phyloP scores from a whole-genome alignment of 352 stramenopile genomes.

The Globisporangium polare region DNA sequence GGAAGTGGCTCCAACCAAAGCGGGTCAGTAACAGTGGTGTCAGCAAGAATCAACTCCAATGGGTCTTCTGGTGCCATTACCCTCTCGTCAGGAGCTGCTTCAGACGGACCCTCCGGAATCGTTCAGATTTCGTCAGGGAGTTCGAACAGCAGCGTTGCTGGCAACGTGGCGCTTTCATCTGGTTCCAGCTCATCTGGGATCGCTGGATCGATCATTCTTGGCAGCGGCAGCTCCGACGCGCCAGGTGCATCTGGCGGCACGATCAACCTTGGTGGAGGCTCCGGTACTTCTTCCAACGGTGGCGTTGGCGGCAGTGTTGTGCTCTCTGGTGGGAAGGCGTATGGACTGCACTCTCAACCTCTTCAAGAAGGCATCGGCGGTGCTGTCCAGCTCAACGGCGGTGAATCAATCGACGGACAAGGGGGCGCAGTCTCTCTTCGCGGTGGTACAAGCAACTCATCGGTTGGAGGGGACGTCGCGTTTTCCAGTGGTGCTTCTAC shows the following conservation, averaged over 20 bases:
- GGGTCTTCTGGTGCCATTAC: conserved; percentile 25
- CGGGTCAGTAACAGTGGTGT: conserved; percentile 24
- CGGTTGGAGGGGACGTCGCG: conserved; percentile 34
- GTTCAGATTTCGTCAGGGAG: conserved; percentile 27
- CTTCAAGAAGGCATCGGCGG: conserved; percentile 30
- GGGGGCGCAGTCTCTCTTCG: conserved; percentile 31
- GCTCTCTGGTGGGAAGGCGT: conserved; percentile 33
- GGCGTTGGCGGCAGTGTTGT: conserved; percentile 37
- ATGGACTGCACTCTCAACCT: conserved; percentile 29
- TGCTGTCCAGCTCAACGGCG: conserved; percentile 26
- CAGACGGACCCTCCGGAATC: conserved; percentile 21
- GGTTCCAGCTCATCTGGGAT: conserved; percentile 25
- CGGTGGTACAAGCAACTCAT: conserved; percentile 37
- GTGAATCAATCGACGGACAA: conserved; percentile 34
- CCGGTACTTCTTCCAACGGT: conserved; percentile 42
- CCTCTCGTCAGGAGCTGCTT: conserved; percentile 26
- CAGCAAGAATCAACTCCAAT: conserved; percentile 13
- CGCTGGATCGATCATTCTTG: conserved; percentile 30
- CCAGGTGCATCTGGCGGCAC: conserved; percentile 26
- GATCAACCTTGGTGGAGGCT: conserved; percentile 36
- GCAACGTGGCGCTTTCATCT: conserved; percentile 26
- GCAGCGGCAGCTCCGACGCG: conserved; percentile 28
- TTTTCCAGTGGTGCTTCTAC: conserved; percentile 39
- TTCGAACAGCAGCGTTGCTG: conserved; percentile 16
- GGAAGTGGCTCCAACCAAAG: conserved; percentile 17